These are phyloP conservation scores for Penicillium egyptiacum DNA, from an alignment of 495 filamentous ascomycete genomes.

Conservation along the genomic window DNA sequence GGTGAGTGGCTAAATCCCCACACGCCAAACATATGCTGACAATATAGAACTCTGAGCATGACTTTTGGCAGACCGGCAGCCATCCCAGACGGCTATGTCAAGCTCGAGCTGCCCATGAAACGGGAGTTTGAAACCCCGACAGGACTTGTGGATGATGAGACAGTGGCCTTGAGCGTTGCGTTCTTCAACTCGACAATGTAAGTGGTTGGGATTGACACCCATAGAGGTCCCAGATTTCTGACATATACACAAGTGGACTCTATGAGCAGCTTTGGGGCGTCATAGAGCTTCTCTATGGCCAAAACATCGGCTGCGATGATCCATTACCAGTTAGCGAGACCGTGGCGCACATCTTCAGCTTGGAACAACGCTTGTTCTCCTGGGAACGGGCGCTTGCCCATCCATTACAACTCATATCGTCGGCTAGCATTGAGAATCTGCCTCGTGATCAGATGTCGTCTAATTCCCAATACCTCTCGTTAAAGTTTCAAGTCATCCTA, in stretches of 20 bases:
- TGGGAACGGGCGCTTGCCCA: conserved; percentile 22
- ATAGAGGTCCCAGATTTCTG: not conserved
- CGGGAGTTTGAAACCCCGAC: conserved; percentile 23
- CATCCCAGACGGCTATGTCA: conserved; percentile 41
- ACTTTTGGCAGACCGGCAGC: conserved; percentile 44
- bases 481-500: conserved; percentile 36
- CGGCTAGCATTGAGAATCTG: not conserved
- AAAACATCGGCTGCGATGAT: conserved; percentile 38
- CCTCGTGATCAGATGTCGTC: not conserved
- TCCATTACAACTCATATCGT: conserved; percentile 13
- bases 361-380: conserved; percentile 21
- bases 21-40: not conserved
- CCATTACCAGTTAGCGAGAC: conserved; percentile 18
- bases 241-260: conserved; percentile 13
- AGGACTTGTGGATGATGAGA: conserved; percentile 18
- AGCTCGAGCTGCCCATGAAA: conserved; percentile 38
- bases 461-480: conserved; percentile 11
- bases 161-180: conserved; percentile 17
- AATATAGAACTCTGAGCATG: conserved; percentile 45
- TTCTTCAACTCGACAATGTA: conserved; percentile 44
- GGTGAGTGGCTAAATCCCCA: conserved; percentile 21
- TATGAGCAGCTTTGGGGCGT: conserved; percentile 33
- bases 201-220: conserved; percentile 3
- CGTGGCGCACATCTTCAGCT: conserved; percentile 15
- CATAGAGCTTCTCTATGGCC: conserved; percentile 41